Conservation (phyloP, 1,139 yeast genomes). For the Magnusiomyces fungicola region DNA sequence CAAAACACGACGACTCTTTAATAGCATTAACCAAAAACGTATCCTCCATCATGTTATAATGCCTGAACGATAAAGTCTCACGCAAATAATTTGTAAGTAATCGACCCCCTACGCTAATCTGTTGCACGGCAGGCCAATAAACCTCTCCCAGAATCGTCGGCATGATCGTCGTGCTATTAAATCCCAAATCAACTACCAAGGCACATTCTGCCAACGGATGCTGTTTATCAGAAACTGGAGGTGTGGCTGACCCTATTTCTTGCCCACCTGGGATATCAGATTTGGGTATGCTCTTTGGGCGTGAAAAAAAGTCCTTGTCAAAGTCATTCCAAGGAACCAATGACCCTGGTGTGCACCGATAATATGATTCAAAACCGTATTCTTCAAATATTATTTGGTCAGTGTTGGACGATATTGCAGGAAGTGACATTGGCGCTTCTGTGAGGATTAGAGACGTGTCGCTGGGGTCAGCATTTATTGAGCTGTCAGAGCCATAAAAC, state of each 20-base stretch:
- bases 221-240: constrained; percentile 4
- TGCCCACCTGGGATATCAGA: background rate
- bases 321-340: constrained; percentile 59
- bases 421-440: constrained; percentile 78
- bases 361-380: constrained; percentile 66
- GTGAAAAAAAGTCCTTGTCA: constrained; percentile 8
- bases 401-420: constrained; percentile 73
- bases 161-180: constrained; percentile 76
- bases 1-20: constrained; percentile 72
- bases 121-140: constrained; percentile 68
- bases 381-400: constrained; percentile 95
- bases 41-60: constrained; percentile 91
- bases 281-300: background rate
- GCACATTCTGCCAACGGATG: constrained; percentile 50
- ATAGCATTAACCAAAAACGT: constrained; percentile 76
- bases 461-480: constrained; percentile 37
- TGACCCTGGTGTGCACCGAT: constrained; percentile 57
- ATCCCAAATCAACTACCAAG: constrained; percentile 83
- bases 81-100: constrained; percentile 72
- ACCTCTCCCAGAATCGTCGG: constrained; percentile 80
- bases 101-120: constrained; percentile 78
- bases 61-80: constrained; percentile 82
- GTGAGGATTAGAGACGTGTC: constrained; percentile 51
- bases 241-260: background rate
- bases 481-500: constrained; percentile 38